Conservation (phyloP, 345 rosid genomes). For the Laguncularia racemosa region DNA sequence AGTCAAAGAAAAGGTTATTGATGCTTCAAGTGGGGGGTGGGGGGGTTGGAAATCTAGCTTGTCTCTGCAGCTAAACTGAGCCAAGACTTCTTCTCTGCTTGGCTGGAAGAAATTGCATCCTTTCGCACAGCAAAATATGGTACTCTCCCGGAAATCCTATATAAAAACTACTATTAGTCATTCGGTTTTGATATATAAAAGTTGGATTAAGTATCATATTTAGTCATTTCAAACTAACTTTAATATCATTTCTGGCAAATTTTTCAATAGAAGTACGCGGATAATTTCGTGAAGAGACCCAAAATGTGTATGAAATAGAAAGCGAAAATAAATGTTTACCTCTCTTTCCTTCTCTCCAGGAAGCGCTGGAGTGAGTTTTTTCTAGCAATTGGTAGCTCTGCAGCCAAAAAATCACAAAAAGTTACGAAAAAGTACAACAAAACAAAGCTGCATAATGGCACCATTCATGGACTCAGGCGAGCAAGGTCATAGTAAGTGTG, state of each 20-base stretch:
- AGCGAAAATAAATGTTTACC: conserved; percentile 31
- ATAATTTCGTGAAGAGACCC: too few relatives aligned
- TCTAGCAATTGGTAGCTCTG: conserved; percentile 92
- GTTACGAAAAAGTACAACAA: neutral
- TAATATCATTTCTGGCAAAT: too few relatives aligned
- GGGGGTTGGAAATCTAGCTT: too few relatives aligned
- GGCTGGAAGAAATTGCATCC: conserved; percentile 21
- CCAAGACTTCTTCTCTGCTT: conserved; percentile 53
- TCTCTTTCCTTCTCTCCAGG: conserved; percentile 86
- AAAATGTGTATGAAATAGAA: too few relatives aligned
- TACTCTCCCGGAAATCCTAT: conserved; percentile 54
- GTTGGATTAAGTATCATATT: neutral
- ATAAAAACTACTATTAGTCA: conserved; percentile 5
- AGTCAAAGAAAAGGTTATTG: too few relatives aligned
- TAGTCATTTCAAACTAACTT: neutral
- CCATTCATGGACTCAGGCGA: too few relatives aligned
- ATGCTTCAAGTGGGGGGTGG: too few relatives aligned
- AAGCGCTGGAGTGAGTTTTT: conserved; percentile 92
- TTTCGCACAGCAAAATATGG: conserved; percentile 46
- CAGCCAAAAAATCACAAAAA: conserved; percentile 1
- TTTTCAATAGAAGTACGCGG: neutral
- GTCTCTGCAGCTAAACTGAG: conserved; percentile 60
- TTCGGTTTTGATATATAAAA: neutral
- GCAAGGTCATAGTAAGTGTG: too few relatives aligned
- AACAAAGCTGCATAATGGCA: neutral